Base-by-base conservation (phyloP, 441 rosid genomes). In the Adansonia madagascariensis region DNA sequence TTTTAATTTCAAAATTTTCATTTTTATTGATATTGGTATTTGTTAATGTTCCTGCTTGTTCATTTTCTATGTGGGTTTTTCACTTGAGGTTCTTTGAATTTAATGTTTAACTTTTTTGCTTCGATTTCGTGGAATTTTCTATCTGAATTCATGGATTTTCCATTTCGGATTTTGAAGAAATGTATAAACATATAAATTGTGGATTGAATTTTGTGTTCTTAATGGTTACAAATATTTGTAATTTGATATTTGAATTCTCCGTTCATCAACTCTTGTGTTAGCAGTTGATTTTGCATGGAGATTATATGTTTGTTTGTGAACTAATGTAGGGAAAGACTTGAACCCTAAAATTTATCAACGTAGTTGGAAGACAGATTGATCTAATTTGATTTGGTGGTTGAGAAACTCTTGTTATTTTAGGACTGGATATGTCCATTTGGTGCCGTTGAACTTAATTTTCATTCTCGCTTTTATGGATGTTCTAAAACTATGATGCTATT, bases 11-110 rank as follows among this genome's bases (percentile, higher is more conserved):
- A 9, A 11, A 63, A 10, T 20, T 49, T 9, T 0, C 22, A 3
- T 8, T 17, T n/a, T 53, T 55, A 17, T 39, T 41, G 44, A 35
- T 80, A 35, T 43, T 67, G 52, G 20, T 53, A 3, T 53, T 46
- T 18, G 44, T 47, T 27, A 39, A 43, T 63, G 70, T 41, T 49
- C 18, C 8, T 56, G 24, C 17, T 14, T 41, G 44, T 63, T 24
- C 64, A 63, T 63, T 20, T 31, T 52, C 31, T 50, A 17, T 73
- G 17, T 46, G 71, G 43, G 31, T 27, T 65, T 62, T 68, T 46
- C 8, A 39, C 14, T 39, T 57, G 41, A 6, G 12, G 12, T 63
- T 63, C 11, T 50, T 52, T 46, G n/a, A 74, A 0, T 69, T 63
- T 17, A 12, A 14, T 46, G 12, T 9, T 22, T 43, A 3, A 10